These are phyloP conservation scores for Fusarium scirpi DNA, from an alignment of 2,329 filamentous ascomycete species.

Conservation along the genomic window DNA sequence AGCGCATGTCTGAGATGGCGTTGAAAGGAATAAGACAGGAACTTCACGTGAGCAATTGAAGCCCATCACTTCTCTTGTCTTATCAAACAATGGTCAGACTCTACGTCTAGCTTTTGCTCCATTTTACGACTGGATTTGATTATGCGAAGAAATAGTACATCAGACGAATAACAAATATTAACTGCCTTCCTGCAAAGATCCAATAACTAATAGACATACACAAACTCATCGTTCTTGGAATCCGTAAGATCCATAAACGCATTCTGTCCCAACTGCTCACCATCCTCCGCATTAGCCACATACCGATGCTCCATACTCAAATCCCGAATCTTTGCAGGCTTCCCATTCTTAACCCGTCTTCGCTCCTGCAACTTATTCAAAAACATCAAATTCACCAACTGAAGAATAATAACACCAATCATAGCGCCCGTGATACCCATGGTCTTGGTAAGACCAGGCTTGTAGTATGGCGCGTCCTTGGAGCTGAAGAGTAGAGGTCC, in stretches of 20 bases:
- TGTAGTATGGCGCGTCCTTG: conserved; percentile 69
- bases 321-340: conserved; percentile 69
- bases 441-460: conserved; percentile 66
- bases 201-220: conserved; percentile 74
- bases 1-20: not conserved
- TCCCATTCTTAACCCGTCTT: conserved; percentile 68
- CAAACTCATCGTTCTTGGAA: conserved; percentile 75
- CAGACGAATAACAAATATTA: too few relatives aligned
- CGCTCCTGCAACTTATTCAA: conserved; percentile 68
- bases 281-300: conserved; percentile 16
- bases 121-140: too few relatives aligned
- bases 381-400: conserved; percentile 65
- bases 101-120: too few relatives aligned
- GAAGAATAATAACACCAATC: conserved; percentile 63
- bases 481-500: conserved; percentile 72
- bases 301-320: conserved; percentile 68
- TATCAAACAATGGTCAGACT: not conserved
- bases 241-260: conserved; percentile 73
- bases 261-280: conserved; percentile 57
- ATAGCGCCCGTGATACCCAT: conserved; percentile 67
- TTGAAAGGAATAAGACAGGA: not conserved
- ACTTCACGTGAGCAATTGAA: not conserved
- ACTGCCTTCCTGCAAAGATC: accelerated
- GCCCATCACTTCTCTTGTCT: not conserved
- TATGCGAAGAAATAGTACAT: too few relatives aligned